Conservation (phyloP, 257 asterid genomes). For the Ilex asprella region DNA sequence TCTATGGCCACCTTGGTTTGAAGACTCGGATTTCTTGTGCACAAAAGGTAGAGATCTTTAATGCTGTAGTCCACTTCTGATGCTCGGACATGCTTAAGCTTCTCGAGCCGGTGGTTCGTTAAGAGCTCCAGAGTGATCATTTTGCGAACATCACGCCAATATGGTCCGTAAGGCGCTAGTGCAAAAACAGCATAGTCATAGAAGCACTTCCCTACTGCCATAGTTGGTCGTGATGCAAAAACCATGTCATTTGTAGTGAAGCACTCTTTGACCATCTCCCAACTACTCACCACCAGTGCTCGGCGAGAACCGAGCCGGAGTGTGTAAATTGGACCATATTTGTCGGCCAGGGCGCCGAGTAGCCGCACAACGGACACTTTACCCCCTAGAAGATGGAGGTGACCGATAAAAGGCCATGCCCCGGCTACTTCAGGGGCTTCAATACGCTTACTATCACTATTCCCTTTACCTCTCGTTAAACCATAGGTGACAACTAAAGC, state of each 20-base stretch:
- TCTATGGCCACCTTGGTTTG: conserved; percentile 16
- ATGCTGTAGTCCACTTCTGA: conserved; percentile 27
- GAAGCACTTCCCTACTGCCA: conserved; percentile 27
- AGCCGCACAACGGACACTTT: conserved; percentile 26
- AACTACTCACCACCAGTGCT: conserved; percentile 44
- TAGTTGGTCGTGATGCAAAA: conserved; percentile 37
- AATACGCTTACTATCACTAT: neutral
- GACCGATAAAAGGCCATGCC: conserved; percentile 60
- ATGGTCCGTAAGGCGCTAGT: conserved; percentile 45
- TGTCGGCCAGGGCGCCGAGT: conserved; percentile 50
- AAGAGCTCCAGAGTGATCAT: conserved; percentile 37
- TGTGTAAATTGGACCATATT: conserved; percentile 51
- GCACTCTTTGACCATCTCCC: conserved; percentile 41
- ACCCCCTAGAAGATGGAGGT: conserved; percentile 42
- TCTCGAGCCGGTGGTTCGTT: conserved; percentile 29
- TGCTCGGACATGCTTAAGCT: conserved; percentile 30
- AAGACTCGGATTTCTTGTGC: neutral
- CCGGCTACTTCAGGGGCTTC: conserved; percentile 39
- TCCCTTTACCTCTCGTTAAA: neutral
- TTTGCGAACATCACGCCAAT: conserved; percentile 44
- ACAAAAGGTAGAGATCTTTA: conserved; percentile 18
- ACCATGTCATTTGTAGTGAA: conserved; percentile 44
- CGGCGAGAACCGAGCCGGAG: conserved; percentile 40
- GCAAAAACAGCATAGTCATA: conserved; percentile 30
- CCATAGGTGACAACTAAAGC: conserved; percentile 1